Evolutionary conservation across 1,139 yeast genomes (phyloP).

Genomic region (Sugiyamaella xylanicola): DNA sequence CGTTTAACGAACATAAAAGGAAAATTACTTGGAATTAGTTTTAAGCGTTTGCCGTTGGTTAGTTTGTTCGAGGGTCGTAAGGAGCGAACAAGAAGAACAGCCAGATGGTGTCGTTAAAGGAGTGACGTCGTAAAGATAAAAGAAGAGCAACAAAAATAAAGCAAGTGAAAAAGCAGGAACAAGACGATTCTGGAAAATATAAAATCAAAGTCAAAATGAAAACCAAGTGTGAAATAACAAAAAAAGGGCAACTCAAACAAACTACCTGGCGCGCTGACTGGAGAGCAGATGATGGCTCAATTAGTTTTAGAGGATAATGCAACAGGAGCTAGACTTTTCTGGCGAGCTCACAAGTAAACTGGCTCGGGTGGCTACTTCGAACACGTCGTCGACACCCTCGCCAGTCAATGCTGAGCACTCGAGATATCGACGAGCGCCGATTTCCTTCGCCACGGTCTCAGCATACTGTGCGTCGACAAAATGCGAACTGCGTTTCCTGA

Average conservation of each 20-base stretch:
- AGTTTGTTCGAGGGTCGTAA: not conserved
- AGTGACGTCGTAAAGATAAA: not conserved
- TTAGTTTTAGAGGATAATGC: constrained; percentile 28
- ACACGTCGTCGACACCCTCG: constrained; percentile 87
- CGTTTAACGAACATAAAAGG: not conserved
- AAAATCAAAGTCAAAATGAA: not conserved
- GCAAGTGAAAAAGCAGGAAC: not conserved
- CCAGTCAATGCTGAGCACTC: constrained; percentile 95
- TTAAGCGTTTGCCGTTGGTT: not conserved
- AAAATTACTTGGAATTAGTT: not conserved
- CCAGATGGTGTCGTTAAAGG: not conserved
- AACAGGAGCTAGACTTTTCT: constrained; percentile 28
- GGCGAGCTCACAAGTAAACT: constrained; percentile 46
- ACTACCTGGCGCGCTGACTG: not conserved
- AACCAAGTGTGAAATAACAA: not conserved
- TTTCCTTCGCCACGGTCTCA: constrained; percentile 78
- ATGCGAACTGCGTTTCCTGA: constrained; percentile 71
- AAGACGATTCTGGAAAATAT: not conserved
- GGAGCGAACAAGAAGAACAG: not conserved
- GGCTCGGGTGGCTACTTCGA: constrained; percentile 85
- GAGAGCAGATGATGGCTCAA: not conserved
- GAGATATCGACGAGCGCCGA: constrained; percentile 82
- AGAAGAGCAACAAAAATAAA: not conserved
- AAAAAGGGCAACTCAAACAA: not conserved
- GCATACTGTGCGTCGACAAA: constrained; percentile 81